phyloP scores from a whole-genome alignment of 768 basidiomycete species.

The Pleurotus tuber-regium region DNA sequence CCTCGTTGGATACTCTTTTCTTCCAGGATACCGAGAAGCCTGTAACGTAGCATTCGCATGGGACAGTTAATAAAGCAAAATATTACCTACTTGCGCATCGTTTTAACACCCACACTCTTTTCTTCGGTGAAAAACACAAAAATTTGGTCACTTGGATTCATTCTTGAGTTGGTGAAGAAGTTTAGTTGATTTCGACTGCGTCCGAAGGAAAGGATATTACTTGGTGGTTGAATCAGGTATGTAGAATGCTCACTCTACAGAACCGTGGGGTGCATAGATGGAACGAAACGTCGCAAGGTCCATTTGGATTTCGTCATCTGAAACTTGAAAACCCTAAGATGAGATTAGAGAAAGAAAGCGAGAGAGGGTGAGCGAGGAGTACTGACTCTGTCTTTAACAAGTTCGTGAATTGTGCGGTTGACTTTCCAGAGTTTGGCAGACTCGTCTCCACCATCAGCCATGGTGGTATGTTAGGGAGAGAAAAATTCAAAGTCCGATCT shows the following conservation, averaged over 20 bases:
- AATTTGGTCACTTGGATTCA: slow-evolving; percentile 73
- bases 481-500: slow-evolving; percentile 59
- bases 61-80: not conserved
- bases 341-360: slow-evolving; percentile 12
- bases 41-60: slow-evolving; percentile 28
- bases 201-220: slow-evolving; percentile 13
- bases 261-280: slow-evolving; percentile 70
- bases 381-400: slow-evolving; percentile 90
- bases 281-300: slow-evolving; percentile 75
- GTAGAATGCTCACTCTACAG: slow-evolving; percentile 74
- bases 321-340: slow-evolving; percentile 84
- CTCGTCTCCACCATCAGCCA: slow-evolving; percentile 72
- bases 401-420: slow-evolving; percentile 93
- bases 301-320: slow-evolving; percentile 93
- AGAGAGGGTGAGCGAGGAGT: slow-evolving; percentile 22
- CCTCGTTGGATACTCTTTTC: slow-evolving; percentile 88
- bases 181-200: slow-evolving; percentile 82
- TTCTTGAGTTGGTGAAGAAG: slow-evolving; percentile 79
- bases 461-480: slow-evolving; percentile 31
- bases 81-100: slow-evolving; percentile 87
- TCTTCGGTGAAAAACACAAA: slow-evolving; percentile 97
- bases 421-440: slow-evolving; percentile 93
- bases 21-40: slow-evolving; percentile 86
- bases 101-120: slow-evolving; percentile 92
- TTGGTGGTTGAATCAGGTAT: not conserved